A percentile compares a stretch with the other conserved stretches of the same genome.
phyloP scores from a whole-genome alignment of 257 asterid species.

The Ligustrum vulgare region DNA sequence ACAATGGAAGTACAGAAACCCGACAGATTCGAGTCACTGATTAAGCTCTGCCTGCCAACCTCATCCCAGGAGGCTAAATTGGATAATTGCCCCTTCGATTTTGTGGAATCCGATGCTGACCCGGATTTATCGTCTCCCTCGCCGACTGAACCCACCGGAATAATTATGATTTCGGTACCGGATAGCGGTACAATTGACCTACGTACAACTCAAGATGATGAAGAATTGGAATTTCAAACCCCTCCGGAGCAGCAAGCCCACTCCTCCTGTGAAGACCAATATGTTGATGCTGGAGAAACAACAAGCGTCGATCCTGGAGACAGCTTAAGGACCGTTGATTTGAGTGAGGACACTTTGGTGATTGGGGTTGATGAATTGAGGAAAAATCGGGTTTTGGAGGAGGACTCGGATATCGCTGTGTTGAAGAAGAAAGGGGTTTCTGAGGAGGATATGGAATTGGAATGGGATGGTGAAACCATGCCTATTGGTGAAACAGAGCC shows the following conservation, averaged over 20 bases:
- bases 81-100: conserved; percentile 25
- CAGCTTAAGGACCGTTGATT: conserved; percentile 14
- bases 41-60: conserved; percentile 25
- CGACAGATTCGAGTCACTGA: conserved; percentile 18
- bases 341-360: conserved; percentile 13
- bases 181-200: conserved; percentile 18
- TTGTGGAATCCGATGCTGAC: conserved; percentile 30
- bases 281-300: not conserved
- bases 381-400: conserved; percentile 26
- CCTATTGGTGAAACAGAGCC: conserved; percentile 28
- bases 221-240: conserved; percentile 30
- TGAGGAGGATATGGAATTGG: conserved; percentile 13
- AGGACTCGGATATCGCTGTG: conserved; percentile 8
- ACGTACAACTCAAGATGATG: conserved; percentile 22
- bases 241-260: conserved; percentile 39
- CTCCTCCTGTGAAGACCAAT: conserved; percentile 35
- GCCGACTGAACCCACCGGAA: conserved; percentile 22
- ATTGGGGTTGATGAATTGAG: not conserved
- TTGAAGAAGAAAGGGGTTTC: conserved; percentile 18
- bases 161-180: conserved; percentile 35
- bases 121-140: conserved; percentile 19
- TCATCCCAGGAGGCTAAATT: conserved; percentile 35
- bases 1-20: conserved; percentile 18
- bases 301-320: not conserved
- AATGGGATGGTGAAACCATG: conserved; percentile 24